Conservation (phyloP, 129 eudicot species). For the Solidago caesia region DNA sequence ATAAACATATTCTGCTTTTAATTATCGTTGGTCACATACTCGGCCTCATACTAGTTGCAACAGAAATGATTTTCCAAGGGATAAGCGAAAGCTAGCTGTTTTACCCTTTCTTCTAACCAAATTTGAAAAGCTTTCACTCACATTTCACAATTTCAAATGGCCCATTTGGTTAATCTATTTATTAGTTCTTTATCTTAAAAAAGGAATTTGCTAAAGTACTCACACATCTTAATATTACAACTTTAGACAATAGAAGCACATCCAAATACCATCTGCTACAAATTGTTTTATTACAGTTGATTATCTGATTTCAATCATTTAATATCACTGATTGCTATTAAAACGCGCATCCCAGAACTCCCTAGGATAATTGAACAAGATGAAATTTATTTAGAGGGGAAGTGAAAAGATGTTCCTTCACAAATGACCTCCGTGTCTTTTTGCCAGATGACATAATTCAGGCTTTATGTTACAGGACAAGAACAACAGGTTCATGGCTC, state of each 20-base stretch:
- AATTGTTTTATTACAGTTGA: neutral
- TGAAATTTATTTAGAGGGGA: slow-evolving; percentile 2
- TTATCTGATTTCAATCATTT: neutral
- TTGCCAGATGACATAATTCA: neutral
- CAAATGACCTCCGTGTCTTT: slow-evolving; percentile 4
- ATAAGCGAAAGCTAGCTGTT: neutral
- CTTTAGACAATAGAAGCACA: slow-evolving; percentile 1
- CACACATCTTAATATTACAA: slow-evolving; percentile 1
- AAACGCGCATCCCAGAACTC: neutral
- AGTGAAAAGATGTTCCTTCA: slow-evolving; percentile 9
- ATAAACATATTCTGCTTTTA: neutral
- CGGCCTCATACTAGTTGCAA: neutral
- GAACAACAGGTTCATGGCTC: slow-evolving; percentile 95
- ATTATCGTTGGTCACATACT: neutral
- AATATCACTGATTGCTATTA: slow-evolving; percentile 1
- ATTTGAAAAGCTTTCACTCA: neutral
- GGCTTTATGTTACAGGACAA: slow-evolving; percentile 70
- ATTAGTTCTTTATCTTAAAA: neutral
- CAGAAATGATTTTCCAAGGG: neutral
- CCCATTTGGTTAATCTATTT: slow-evolving; percentile 6
- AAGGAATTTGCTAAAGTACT: neutral
- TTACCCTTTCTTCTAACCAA: slow-evolving; percentile 1
- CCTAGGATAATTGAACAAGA: neutral
- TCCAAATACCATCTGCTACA: neutral
- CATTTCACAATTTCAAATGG: neutral